Evolutionary conservation across 2,329 filamentous ascomycete genomes (phyloP).

Genomic region (Arthrobotrys pseudoclavata): DNA sequence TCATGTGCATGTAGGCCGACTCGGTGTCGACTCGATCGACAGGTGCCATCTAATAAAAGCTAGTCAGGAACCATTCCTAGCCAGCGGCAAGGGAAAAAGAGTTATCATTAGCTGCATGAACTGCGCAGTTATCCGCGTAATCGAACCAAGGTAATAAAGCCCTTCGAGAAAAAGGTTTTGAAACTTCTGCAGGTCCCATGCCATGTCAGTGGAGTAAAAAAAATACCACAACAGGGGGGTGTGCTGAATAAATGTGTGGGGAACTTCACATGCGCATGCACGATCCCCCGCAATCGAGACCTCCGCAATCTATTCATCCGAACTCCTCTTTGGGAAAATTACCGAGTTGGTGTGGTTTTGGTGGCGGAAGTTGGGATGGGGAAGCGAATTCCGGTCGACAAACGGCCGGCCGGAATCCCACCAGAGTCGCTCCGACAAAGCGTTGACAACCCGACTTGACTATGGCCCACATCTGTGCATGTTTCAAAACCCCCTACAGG

Average conservation of each 20-base stretch:
- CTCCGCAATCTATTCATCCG: conserved; percentile 45
- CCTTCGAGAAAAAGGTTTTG: conserved; percentile 26
- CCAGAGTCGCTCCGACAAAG: conserved; percentile 35
- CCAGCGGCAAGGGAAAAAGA: conserved; percentile 20
- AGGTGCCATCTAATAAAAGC: not conserved
- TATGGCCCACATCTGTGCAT: not conserved
- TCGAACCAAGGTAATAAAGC: conserved; percentile 20
- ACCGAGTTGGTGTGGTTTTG: conserved; percentile 2
- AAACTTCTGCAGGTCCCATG: conserved; percentile 34
- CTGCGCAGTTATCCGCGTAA: not conserved
- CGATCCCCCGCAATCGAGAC: conserved; percentile 39
- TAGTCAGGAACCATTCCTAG: conserved; percentile 1
- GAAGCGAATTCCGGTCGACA: conserved; percentile 12
- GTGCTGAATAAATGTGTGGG: not conserved
- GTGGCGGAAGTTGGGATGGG: conserved; percentile 7
- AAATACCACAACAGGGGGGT: not conserved
- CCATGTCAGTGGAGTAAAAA: not conserved
- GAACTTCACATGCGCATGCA: conserved; percentile 11
- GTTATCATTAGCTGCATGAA: conserved; percentile 8
- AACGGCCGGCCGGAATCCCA: conserved; percentile 35
- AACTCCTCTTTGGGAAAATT: conserved; percentile 16
- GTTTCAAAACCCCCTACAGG: conserved; percentile 14
- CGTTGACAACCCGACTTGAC: conserved; percentile 27
- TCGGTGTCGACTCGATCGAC: not conserved
- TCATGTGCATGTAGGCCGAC: conserved; percentile 8